Evolutionary conservation across 2,329 filamentous ascomycete species (phyloP).

Genomic region (Nemania sp.): DNA sequence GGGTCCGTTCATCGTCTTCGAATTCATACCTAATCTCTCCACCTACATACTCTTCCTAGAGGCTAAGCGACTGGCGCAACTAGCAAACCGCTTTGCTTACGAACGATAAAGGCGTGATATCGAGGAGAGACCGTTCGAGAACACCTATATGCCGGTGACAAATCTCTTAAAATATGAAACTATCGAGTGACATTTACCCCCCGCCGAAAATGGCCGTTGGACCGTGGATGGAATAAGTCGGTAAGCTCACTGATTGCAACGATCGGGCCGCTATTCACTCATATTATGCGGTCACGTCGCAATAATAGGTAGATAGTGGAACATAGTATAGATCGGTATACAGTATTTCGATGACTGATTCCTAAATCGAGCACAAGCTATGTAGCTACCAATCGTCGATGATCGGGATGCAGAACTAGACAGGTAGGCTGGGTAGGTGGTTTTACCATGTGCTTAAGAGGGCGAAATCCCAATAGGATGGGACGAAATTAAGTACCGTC

Average conservation of each 20-base stretch:
- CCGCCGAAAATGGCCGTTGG: background rate
- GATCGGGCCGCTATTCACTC: slow-evolving; percentile 5
- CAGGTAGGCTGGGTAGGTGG: background rate
- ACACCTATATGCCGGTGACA: slow-evolving; percentile 5
- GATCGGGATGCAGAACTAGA: background rate
- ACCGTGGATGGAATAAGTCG: background rate
- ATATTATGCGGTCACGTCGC: slow-evolving; percentile 10
- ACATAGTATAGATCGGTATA: background rate
- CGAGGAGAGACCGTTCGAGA: background rate
- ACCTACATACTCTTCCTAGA: no score
- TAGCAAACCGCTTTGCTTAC: background rate
- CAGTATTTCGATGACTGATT: background rate
- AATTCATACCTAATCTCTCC: no score
- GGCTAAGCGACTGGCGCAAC: background rate
- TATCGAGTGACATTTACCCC: background rate
- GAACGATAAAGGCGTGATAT: background rate
- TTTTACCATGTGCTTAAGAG: background rate
- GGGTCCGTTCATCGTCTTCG: background rate
- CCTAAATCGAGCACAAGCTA: background rate
- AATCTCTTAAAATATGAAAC: background rate
- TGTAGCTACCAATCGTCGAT: slow-evolving; percentile 2
- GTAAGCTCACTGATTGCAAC: background rate
- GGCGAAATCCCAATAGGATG: slow-evolving; percentile 6
- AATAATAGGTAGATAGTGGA: background rate
- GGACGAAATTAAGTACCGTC: slow-evolving; percentile 19